Base-by-base conservation (phyloP, 106 monocot species). In the Acorus calamus region DNA sequence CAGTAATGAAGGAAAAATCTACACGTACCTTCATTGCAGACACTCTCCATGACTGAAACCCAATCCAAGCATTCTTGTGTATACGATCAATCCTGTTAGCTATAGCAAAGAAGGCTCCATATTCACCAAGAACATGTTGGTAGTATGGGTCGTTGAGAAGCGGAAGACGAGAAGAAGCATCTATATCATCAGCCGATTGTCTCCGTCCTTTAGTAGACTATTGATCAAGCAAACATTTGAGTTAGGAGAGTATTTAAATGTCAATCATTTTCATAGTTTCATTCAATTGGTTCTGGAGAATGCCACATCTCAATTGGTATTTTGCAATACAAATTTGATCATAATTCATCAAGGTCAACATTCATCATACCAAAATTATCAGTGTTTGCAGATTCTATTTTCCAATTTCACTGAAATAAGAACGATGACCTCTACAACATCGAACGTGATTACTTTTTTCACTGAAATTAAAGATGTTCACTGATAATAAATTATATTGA, bases 31-130 rank as follows among this genome's bases (percentile, higher is more conserved):
- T 82, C 69, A 61, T 73, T 11, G 91, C 91, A 4, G 71, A 61
- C 13, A 73, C 79, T 68, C 87, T 91, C 96, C 96, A 98, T 28
- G 96, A 98, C 62, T 98, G 96, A 79, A 98, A 98, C 0, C 91
- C 96, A 65, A 91, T 85, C 96, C 96, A 98, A 59, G 96, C 84
- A 79, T 88, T 98, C 70, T 85, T 98, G 76, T 98, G 96, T 74
- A 85, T 63, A 14, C 83, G 80, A 71, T 98, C 96, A 66, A 91
- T 88, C 56, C 79, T 68, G 64, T 91, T 85, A 50, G 91, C 91
- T 62, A 98, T 56, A 72, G 96, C 78, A 55, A 91, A 91, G 67
- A 88, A 83, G 28, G 96, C 91, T 53, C 96, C 96, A 85, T 80
- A 79, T 80, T 98, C 96, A 73, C 82, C 87, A 28, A 98, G 85